Evolutionary conservation across 768 basidiomycete species (phyloP).

Genomic region (Clathrus columnatus): DNA sequence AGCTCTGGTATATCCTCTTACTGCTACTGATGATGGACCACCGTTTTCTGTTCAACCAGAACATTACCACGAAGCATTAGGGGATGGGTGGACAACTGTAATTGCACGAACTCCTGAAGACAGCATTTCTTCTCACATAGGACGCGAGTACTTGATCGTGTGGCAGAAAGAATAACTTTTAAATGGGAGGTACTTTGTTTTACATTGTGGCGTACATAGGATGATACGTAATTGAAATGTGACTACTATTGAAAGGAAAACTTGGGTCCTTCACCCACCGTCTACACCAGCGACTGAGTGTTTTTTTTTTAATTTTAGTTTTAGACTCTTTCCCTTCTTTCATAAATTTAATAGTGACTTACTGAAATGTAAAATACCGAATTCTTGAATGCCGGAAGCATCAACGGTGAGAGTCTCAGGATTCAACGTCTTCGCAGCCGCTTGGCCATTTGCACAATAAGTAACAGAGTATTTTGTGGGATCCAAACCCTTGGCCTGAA

Average conservation of each 20-base stretch:
- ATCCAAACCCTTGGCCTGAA: too few relatives aligned
- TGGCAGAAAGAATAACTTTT: constrained; percentile 30
- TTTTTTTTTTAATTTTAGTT: too few relatives aligned
- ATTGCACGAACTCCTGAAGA: constrained; percentile 40
- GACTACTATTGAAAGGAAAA: too few relatives aligned
- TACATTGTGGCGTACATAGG: too few relatives aligned
- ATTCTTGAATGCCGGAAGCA: background rate
- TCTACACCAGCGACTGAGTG: too few relatives aligned
- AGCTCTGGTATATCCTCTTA: constrained; percentile 28
- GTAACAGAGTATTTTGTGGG: too few relatives aligned
- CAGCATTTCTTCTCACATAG: constrained; percentile 32
- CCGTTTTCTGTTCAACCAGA: constrained; percentile 53
- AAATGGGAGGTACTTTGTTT: too few relatives aligned
- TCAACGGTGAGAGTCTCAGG: background rate
- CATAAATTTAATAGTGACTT: background rate
- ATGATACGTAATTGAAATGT: too few relatives aligned
- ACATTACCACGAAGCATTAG: constrained; percentile 45
- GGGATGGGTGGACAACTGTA: constrained; percentile 42
- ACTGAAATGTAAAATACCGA: background rate
- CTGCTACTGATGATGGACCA: constrained; percentile 37
- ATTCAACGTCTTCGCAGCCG: background rate
- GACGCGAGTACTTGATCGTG: constrained; percentile 43
- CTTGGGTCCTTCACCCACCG: too few relatives aligned
- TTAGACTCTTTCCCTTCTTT: too few relatives aligned
- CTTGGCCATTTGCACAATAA: too few relatives aligned